Conservation (phyloP, 176 grass and related monocot genomes). For the Themeda triandra region DNA sequence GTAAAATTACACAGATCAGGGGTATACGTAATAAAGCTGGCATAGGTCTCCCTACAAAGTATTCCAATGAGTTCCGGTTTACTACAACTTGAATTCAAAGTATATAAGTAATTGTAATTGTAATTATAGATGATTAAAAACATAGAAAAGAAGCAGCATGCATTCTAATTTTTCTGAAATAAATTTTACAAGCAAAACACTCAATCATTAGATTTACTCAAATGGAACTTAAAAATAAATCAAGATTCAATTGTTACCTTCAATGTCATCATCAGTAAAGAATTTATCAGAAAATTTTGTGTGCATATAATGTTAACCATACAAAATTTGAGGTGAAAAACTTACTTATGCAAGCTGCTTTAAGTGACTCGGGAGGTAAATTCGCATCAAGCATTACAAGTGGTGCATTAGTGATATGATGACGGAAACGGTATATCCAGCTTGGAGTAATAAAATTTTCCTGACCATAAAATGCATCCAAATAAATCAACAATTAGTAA, state of each 20-base stretch:
- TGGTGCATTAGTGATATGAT: conserved; percentile 55
- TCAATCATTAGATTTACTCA: background rate
- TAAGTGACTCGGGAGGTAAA: conserved; percentile 62
- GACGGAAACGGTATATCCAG: conserved; percentile 65
- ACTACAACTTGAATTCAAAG: background rate
- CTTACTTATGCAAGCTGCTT: conserved; percentile 79
- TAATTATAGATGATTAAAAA: conserved; percentile 8
- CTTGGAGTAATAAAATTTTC: conserved; percentile 72
- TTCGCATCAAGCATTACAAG: conserved; percentile 95
- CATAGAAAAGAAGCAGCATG: background rate
- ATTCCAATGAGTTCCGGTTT: background rate
- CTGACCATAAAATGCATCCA: conserved; percentile 39
- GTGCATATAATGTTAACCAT: background rate
- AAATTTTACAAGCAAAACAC: background rate
- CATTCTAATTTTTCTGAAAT: background rate
- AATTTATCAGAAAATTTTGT: background rate
- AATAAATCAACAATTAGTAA: conserved; percentile 17
- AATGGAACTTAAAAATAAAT: background rate
- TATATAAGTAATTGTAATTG: conserved; percentile 11
- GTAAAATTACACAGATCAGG: background rate
- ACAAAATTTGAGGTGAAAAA: conserved; percentile 5
- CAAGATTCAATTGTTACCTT: background rate
- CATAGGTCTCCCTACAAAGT: background rate
- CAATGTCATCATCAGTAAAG: background rate
- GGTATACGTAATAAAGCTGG: background rate